phyloP scores from a whole-genome alignment of 2,329 filamentous ascomycete species.

The Orbilia oligospora region DNA sequence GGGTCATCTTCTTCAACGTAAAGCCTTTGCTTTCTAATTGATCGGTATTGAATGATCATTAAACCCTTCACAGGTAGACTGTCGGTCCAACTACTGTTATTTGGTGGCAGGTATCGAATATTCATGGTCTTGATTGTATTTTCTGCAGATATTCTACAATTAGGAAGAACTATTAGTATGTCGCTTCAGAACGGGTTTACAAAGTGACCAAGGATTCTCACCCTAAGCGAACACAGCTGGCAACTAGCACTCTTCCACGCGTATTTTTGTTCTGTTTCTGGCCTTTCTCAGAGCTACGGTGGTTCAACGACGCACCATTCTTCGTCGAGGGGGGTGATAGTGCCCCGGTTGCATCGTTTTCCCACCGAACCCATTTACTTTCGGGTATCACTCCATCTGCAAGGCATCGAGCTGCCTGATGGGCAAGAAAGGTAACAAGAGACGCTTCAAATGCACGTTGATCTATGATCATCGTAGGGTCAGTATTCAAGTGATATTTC shows the following conservation, averaged over 20 bases:
- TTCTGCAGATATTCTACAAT: constrained; percentile 45
- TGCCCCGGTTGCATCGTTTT: constrained; percentile 21
- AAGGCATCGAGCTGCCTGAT: constrained; percentile 52
- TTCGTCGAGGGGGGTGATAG: not conserved
- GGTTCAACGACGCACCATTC: constrained; percentile 15
- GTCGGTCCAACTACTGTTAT: constrained; percentile 51
- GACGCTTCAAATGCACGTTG: constrained; percentile 54
- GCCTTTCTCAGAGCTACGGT: constrained; percentile 21
- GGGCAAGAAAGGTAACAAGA: constrained; percentile 47
- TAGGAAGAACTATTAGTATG: not conserved
- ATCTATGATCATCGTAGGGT: constrained; percentile 12
- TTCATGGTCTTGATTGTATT: constrained; percentile 54
- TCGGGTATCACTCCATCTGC: constrained; percentile 54
- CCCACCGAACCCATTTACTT: constrained; percentile 59
- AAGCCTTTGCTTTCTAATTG: constrained; percentile 57
- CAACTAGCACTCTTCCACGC: constrained; percentile 52
- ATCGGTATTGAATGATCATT: constrained; percentile 59
- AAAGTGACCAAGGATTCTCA: no score
- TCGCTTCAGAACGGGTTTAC: no score
- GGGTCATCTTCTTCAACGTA: constrained; percentile 38
- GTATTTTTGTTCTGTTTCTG: constrained; percentile 32
- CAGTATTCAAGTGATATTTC: not conserved
- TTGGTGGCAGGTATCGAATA: constrained; percentile 53
- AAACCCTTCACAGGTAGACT: constrained; percentile 39
- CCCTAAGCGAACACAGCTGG: constrained; percentile 53